Evolutionary conservation across 208 protist species (phyloP).

Genomic region (Phytomonas sp.): DNA sequence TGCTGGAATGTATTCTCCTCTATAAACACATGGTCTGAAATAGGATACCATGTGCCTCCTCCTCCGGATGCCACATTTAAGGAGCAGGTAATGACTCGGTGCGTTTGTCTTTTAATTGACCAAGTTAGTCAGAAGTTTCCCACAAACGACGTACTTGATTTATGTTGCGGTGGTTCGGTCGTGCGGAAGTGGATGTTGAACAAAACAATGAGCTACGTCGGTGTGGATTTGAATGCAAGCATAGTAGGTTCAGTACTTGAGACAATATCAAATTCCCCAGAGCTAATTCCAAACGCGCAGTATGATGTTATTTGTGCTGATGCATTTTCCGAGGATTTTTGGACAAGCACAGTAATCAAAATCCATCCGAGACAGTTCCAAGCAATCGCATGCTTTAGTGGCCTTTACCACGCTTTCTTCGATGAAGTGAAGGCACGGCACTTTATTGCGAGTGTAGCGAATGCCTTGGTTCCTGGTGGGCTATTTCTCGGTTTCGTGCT

Average conservation of each 20-base stretch:
- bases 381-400: conserved; percentile 64
- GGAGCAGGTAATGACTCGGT: conserved; percentile 62
- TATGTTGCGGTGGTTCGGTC: conserved; percentile 78
- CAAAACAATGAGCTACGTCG: conserved; percentile 61
- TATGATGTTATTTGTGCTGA: conserved; percentile 76
- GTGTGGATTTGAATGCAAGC: conserved; percentile 63
- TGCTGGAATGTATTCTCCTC: conserved; percentile 72
- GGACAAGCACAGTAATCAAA: conserved; percentile 57
- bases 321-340: conserved; percentile 69
- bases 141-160: conserved; percentile 77
- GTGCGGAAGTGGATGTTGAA: conserved; percentile 82
- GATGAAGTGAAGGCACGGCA: conserved; percentile 50
- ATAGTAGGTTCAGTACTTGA: conserved; percentile 36
- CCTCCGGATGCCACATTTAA: conserved; percentile 65
- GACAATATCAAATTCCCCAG: conserved; percentile 30
- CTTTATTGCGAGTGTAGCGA: conserved; percentile 65
- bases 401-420: conserved; percentile 64
- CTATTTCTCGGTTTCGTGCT: conserved; percentile 70
- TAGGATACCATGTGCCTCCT: conserved; percentile 67
- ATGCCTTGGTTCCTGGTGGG: conserved; percentile 73
- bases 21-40: conserved; percentile 49
- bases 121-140: conserved; percentile 54
- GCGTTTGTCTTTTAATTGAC: conserved; percentile 70
- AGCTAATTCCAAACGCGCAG: conserved; percentile 25
- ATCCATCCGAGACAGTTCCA: conserved; percentile 83